Percentiles rank a stretch among this genome's conserved stretches.
Evolutionary conservation across 1,284 basidiomycete species (phyloP).

Genomic region (Kwoniella shivajii): DNA sequence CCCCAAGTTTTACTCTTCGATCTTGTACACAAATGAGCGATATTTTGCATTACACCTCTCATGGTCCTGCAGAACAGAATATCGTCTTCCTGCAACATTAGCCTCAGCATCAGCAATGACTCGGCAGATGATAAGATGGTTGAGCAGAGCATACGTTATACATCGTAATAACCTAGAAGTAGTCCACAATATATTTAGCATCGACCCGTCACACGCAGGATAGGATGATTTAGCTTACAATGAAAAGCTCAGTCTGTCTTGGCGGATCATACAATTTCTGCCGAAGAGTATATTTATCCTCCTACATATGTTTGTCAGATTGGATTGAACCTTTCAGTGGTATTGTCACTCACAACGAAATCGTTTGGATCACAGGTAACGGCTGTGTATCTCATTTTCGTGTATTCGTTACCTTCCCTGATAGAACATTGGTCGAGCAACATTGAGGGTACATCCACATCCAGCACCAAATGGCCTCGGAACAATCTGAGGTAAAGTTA

Average conservation of each 20-base stretch:
- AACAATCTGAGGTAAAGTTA: conserved; percentile 62
- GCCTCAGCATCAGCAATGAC: not conserved
- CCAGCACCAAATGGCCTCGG: conserved; percentile 86
- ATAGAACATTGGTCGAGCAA: conserved; percentile 75
- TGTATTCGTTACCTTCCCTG: conserved; percentile 83
- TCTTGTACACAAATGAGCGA: conserved; percentile 48
- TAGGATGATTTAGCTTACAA: conserved; percentile 50
- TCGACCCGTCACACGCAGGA: conserved; percentile 51
- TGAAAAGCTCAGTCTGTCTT: conserved; percentile 77
- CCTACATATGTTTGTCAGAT: conserved; percentile 27
- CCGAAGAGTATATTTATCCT: conserved; percentile 75
- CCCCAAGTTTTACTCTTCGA: conserved; percentile 84
- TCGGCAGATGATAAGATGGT: not conserved
- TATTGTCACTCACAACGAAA: conserved; percentile 62
- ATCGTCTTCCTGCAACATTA: conserved; percentile 64
- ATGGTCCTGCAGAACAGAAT: conserved; percentile 79
- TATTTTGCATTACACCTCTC: conserved; percentile 88
- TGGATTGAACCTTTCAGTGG: too few relatives aligned
- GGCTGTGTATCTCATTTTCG: conserved; percentile 89
- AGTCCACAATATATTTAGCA: conserved; percentile 69
- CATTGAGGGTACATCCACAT: conserved; percentile 81
- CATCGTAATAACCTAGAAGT: conserved; percentile 73
- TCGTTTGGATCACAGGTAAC: conserved; percentile 93
- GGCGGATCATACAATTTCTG: conserved; percentile 76
- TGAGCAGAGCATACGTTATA: conserved; percentile 59